A percentile compares a stretch with the other conserved stretches of the same genome.
phyloP scores from a whole-genome alignment of 495 filamentous ascomycete species.

The Filosporella fistucella region DNA sequence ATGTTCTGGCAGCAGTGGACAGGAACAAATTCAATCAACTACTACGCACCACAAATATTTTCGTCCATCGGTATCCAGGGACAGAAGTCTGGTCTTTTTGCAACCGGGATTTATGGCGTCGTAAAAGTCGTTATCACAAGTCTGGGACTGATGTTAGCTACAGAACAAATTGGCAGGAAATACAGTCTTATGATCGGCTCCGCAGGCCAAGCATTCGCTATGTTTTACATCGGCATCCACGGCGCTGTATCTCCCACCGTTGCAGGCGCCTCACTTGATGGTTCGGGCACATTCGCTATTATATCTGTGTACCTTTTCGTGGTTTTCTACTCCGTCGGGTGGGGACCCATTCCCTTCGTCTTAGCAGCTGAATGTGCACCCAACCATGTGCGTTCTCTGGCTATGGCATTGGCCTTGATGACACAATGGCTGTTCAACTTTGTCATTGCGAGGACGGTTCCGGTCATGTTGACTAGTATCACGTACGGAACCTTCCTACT shows the following conservation, averaged over 20 bases:
- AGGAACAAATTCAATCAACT: constrained; percentile 47
- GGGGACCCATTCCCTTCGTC: constrained; percentile 71
- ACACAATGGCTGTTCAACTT: constrained; percentile 78
- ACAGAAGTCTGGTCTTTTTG: constrained; percentile 47
- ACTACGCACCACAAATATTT: constrained; percentile 73
- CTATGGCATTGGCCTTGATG: constrained; percentile 62
- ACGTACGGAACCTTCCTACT: constrained; percentile 74
- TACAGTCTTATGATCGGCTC: constrained; percentile 41
- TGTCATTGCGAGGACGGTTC: constrained; percentile 65
- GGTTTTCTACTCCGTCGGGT: constrained; percentile 69
- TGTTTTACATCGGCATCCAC: too few relatives aligned
- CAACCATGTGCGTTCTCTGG: constrained; percentile 58
- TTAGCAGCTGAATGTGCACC: constrained; percentile 61
- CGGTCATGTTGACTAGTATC: constrained; percentile 70
- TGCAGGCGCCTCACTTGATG: too few relatives aligned
- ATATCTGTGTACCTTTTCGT: constrained; percentile 70
- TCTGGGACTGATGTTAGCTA: constrained; percentile 63
- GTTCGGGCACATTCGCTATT: too few relatives aligned
- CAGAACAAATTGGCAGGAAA: constrained; percentile 64
- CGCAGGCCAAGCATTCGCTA: too few relatives aligned
- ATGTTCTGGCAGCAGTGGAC: constrained; percentile 61
- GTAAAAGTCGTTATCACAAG: constrained; percentile 49
- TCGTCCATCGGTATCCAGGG: constrained; percentile 50
- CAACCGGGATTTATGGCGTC: constrained; percentile 60
- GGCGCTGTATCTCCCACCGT: too few relatives aligned